Evolutionary conservation across 75 land plant genomes (phyloP).

Genomic region (Picea glauca): DNA sequence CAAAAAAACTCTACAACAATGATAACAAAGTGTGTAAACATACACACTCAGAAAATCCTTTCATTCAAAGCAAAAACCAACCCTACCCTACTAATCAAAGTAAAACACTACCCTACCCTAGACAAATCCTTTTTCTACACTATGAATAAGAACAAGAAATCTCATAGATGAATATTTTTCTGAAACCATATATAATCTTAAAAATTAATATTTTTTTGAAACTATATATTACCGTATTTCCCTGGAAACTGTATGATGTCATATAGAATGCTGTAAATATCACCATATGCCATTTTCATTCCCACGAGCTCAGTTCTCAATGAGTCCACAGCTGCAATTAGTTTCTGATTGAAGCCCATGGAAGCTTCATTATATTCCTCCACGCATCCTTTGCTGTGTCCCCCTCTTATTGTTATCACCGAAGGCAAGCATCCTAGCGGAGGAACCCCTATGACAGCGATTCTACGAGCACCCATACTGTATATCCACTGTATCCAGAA

Average conservation of each 20-base stretch:
- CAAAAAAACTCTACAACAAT: no score
- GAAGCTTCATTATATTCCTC: constrained; percentile 25
- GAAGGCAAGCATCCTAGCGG: constrained; percentile 77
- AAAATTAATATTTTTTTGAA: background rate
- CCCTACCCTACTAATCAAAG: no score
- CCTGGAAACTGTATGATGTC: constrained; percentile 39
- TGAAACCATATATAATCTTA: no score
- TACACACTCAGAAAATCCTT: no score
- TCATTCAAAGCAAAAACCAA: no score
- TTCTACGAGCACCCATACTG: constrained; percentile 42
- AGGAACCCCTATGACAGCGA: constrained; percentile 35
- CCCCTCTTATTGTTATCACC: constrained; percentile 44
- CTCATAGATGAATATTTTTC: no score
- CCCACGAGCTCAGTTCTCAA: constrained; percentile 15
- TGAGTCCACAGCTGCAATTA: constrained; percentile 4
- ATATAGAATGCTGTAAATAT: constrained; percentile 24
- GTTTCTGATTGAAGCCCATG: constrained; percentile 25
- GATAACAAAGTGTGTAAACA: no score
- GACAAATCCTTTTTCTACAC: no score
- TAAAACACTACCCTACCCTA: no score
- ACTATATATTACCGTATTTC: constrained; percentile 27
- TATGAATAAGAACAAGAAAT: no score
- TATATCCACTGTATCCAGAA: constrained; percentile 37
- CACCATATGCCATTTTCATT: constrained; percentile 23
- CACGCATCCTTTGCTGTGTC: constrained; percentile 16